phyloP scores from a whole-genome alignment of 768 basidiomycete genomes.

The Russula sp. region DNA sequence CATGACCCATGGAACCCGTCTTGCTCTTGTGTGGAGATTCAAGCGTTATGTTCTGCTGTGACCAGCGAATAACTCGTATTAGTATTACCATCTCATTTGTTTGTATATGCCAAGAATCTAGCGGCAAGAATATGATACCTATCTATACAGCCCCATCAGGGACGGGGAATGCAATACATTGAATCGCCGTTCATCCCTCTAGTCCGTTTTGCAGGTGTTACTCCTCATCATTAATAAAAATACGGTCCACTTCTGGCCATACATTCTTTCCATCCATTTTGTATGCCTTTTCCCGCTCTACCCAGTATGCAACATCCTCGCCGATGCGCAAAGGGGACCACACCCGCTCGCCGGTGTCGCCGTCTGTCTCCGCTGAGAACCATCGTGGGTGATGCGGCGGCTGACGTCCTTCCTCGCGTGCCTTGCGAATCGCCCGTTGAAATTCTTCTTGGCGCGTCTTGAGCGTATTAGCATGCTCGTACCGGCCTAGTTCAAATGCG shows the following conservation, averaged over 20 bases:
- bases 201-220: constrained; percentile 36
- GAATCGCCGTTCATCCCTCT: constrained; percentile 45
- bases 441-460: constrained; percentile 81
- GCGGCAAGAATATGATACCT: neutral
- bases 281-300: constrained; percentile 67
- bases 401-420: constrained; percentile 69
- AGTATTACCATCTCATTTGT: neutral
- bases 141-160: constrained; percentile 11
- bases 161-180: constrained; percentile 33
- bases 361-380: constrained; percentile 80
- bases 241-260: constrained; percentile 74
- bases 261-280: constrained; percentile 38
- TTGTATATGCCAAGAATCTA: constrained; percentile 10
- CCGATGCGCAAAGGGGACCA: constrained; percentile 67
- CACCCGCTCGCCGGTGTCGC: constrained; percentile 85
- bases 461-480: constrained; percentile 76
- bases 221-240: constrained; percentile 68
- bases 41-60: constrained; percentile 8
- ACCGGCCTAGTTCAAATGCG: constrained; percentile 87
- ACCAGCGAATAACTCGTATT: neutral
- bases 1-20: constrained; percentile 9
- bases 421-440: constrained; percentile 66
- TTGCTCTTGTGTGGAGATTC: constrained; percentile 29
- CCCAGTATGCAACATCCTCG: constrained; percentile 76
- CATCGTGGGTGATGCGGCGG: constrained; percentile 80